Percentiles rank a stretch among this genome's conserved stretches.
Conservation (phyloP, 2,329 filamentous ascomycete species). For the Hypoxylon sp. region DNA sequence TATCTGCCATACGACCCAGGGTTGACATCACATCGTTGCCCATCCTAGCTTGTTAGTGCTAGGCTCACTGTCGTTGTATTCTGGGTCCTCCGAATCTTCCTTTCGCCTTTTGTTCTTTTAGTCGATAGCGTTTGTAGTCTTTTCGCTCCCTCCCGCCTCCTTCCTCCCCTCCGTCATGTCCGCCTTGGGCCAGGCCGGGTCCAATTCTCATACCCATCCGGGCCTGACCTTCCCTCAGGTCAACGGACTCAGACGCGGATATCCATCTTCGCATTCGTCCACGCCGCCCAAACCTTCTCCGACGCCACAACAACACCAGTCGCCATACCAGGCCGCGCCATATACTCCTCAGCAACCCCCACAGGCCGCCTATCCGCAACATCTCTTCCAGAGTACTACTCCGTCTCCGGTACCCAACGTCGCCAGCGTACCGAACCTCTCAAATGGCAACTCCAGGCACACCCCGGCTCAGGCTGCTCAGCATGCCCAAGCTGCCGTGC, state of each 20-base stretch:
- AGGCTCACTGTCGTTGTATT: slow-evolving; percentile 43
- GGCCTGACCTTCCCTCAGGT: slow-evolving; percentile 67
- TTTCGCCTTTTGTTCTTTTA: slow-evolving; percentile 41
- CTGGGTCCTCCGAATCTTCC: slow-evolving; percentile 43
- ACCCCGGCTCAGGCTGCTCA: slow-evolving; percentile 61
- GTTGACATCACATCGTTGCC: slow-evolving; percentile 52
- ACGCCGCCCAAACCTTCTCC: slow-evolving; percentile 69
- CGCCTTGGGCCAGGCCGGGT: slow-evolving; percentile 63
- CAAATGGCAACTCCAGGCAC: slow-evolving; percentile 63
- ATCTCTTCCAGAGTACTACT: slow-evolving; percentile 64
- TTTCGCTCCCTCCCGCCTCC: slow-evolving; percentile 36
- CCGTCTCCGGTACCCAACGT: slow-evolving; percentile 63
- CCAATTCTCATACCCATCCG: slow-evolving; percentile 63
- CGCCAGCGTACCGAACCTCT: slow-evolving; percentile 63
- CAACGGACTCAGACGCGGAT: slow-evolving; percentile 62
- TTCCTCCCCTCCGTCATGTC: slow-evolving; percentile 57
- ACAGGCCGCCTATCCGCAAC: slow-evolving; percentile 63
- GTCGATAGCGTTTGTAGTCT: slow-evolving; percentile 33
- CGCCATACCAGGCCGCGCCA: slow-evolving; percentile 67
- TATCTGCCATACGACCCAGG: slow-evolving; percentile 51
- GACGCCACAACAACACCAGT: slow-evolving; percentile 65
- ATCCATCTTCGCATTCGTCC: slow-evolving; percentile 62
- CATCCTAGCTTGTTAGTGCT: slow-evolving; percentile 45
- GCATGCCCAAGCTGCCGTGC: slow-evolving; percentile 55
- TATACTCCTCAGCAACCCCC: slow-evolving; percentile 67